Conservation (phyloP, 495 filamentous ascomycete species). For the Parachaetomium inaequale region DNA sequence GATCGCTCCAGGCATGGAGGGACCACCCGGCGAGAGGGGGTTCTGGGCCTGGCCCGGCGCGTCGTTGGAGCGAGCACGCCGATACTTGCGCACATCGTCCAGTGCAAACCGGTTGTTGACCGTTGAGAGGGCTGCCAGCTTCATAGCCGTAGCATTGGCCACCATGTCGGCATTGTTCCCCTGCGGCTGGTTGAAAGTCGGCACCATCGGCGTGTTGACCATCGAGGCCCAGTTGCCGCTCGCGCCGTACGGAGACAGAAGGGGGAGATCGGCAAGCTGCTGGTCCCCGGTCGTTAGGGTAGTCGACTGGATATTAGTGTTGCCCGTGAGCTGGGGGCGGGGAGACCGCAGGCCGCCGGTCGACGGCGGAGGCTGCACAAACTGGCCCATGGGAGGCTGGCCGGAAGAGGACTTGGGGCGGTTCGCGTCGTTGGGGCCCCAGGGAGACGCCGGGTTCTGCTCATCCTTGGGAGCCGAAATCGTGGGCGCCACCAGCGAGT, state of each 20-base stretch:
- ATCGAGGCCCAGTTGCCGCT: constrained; percentile 97
- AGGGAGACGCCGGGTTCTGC: constrained; percentile 70
- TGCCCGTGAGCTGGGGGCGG: constrained; percentile 61
- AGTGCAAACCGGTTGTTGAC: constrained; percentile 98
- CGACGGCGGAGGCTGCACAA: constrained; percentile 77
- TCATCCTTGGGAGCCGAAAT: constrained; percentile 63
- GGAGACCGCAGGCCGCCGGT: constrained; percentile 81
- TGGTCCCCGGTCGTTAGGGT: constrained; percentile 73
- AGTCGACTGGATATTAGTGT: constrained; percentile 73
- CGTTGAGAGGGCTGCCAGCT: constrained; percentile 91
- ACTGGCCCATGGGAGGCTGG: constrained; percentile 94
- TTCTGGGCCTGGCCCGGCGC: constrained; percentile 53
- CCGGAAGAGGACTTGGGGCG: constrained; percentile 90
- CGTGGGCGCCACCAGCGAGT: constrained; percentile 72
- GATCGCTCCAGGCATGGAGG: constrained; percentile 59
- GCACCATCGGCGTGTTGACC: constrained; percentile 94
- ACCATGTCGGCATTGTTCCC: constrained; percentile 84
- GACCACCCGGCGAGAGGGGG: constrained; percentile 45
- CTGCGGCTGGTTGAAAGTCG: constrained; percentile 65
- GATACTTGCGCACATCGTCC: constrained; percentile 92
- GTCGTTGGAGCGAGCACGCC: constrained; percentile 85
- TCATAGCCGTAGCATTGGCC: constrained; percentile 98
- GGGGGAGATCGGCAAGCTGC: constrained; percentile 61
- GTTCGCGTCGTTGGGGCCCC: constrained; percentile 59
- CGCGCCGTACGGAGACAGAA: constrained; percentile 84